Evolutionary conservation across 1,284 basidiomycete genomes (phyloP).

Genomic region (Ustilago curta): DNA sequence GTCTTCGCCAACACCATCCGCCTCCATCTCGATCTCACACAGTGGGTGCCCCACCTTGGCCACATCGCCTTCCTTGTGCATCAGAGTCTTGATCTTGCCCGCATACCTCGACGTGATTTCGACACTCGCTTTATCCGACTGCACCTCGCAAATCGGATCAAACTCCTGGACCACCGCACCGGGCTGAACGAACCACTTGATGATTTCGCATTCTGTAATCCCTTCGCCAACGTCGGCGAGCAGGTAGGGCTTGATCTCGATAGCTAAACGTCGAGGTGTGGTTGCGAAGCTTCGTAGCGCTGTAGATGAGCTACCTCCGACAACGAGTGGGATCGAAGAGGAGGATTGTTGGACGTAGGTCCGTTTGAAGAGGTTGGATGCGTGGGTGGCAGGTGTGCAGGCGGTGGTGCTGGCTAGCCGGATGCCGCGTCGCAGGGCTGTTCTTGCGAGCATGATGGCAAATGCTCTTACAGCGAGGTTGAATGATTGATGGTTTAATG

Average conservation of each 20-base stretch:
- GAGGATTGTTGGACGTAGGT: slow-evolving; percentile 26
- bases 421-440: slow-evolving; percentile 21
- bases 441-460: slow-evolving; percentile 27
- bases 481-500: neutral
- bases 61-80: slow-evolving; percentile 84
- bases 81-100: slow-evolving; percentile 79
- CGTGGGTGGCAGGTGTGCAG: neutral
- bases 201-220: slow-evolving; percentile 70
- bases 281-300: slow-evolving; percentile 39
- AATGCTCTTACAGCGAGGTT: too few species aligned
- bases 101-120: slow-evolving; percentile 91
- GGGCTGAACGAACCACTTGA: slow-evolving; percentile 74
- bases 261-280: slow-evolving; percentile 26
- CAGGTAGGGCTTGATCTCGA: slow-evolving; percentile 74
- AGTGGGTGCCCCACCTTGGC: slow-evolving; percentile 86
- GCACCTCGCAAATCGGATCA: slow-evolving; percentile 90
- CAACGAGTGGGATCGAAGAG: slow-evolving; percentile 22
- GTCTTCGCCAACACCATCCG: slow-evolving; percentile 70
- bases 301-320: slow-evolving; percentile 21
- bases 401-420: slow-evolving; percentile 5
- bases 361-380: slow-evolving; percentile 15
- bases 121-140: slow-evolving; percentile 93
- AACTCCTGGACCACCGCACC: slow-evolving; percentile 78
- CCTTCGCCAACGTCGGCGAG: slow-evolving; percentile 96
- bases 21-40: slow-evolving; percentile 84